Evolutionary conservation across 805 yeast genomes (phyloP), one percentile per base, ranked within the genome.

Genomic region (Cyberlindnera mycetangii): DNA sequence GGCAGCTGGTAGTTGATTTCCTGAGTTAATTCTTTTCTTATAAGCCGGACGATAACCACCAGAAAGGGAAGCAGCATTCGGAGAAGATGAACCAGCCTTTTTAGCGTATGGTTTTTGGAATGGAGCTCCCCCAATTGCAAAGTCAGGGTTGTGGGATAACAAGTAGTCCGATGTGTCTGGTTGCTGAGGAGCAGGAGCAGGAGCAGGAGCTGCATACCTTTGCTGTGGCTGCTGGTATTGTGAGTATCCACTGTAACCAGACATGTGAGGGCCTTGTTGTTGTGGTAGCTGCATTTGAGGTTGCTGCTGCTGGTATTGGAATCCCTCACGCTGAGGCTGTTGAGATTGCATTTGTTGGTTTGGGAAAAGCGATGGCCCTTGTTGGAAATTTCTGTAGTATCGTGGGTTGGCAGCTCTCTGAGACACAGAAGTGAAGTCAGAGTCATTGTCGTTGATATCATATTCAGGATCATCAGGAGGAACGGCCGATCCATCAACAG

Each of bases 391-490:
- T 44, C 65, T 48, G 43, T 67, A 71, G 52, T 77, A 80, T 21
- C 68, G 64, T 15, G 85, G 86, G 55, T 85, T 85, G 14, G 79
- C 72, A 21, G 82, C 89, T 59, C 92, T 70, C 63, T 85, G 92
- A 7, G 90, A 83, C 2, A 85, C 86, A 41, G 89, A 81, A 1
- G 93, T 85, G 62, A 85, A 83, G 56, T 82, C 83, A 1, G 92
- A 84, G 37, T 71, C 64, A 18, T 59, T 57, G 36, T 60, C 64
- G 11, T 53, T 57, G 16, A 56, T 47, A 7, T 51, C 56, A 34
- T 49, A 47, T 17, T 54, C 60, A 15, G 20, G 31, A 15, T 44
- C 50, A 12, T 55, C 51, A n/a, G 31, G 37, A 28, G 33, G 12
- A 5, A 12, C n/a, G 28, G 12, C 28, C 10, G 28, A 12, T 25